Base-by-base conservation (phyloP, 805 yeast genomes). In the Isabelozyma heimii region DNA sequence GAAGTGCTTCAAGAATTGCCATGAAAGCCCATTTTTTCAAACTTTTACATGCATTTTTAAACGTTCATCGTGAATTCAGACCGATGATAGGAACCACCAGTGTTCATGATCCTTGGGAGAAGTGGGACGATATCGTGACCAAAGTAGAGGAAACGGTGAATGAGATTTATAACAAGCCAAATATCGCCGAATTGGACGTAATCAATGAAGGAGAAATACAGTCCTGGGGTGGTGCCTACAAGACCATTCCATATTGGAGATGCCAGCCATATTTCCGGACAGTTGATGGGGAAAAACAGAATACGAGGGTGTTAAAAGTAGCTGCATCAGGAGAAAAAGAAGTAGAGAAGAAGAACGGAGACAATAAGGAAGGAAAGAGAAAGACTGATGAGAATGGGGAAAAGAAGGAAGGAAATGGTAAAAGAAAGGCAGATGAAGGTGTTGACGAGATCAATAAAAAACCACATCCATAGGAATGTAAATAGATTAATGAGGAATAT, bases 21-120 rank as follows among this genome's bases (percentile, higher is more conserved):
- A 85, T 91, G 85, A 94, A 94, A 61, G 85, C 97, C 2, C 99
- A 94, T 66, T 82, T 92, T 61, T 94, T 94, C 77, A 90, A 90
- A 63, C 72, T 89, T 10, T 69, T 94, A 52, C 85, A 90, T 60
- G 87, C 90, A n/a, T 89, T 94, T 57, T 73, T 94, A 49, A 80
- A 85, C 8, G 67, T 74, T 20, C 91, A 90, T 61, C 85, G 89
- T 3, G 96, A 89, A 48, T 76, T 94, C 15, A 77, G 99, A 55
- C 79, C 88, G 8, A 71, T 77, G 47, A 77, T 94, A 26, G 96
- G 96, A 1, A 69, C 66, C 45, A 60, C 74, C 14, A 70, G 75
- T 48, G 77, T 72, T 5, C 70, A 71, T 47, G 66, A 71, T 4
- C 60, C 63, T 20, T 56, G 66, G 30, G 65, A 66, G 1, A 65